These are phyloP conservation scores for Xanthoceras sorbifolium DNA, from an alignment of 345 rosid species.

Conservation along the genomic window DNA sequence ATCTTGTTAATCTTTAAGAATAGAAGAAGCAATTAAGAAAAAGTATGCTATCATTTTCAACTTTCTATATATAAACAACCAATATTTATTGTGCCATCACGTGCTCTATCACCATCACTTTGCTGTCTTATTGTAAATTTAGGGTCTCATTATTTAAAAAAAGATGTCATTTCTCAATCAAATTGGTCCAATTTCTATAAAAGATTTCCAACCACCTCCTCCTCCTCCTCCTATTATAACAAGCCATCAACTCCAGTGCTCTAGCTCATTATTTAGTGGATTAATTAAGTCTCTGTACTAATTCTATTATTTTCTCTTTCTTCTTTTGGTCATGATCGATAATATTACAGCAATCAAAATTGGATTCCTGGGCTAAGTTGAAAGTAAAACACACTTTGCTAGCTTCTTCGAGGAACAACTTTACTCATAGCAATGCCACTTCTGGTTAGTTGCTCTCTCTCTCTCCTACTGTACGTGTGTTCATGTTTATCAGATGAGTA, in stretches of 20 bases:
- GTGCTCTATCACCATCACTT: slow-evolving; percentile 22
- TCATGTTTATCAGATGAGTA: too few species aligned
- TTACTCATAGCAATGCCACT: neutral
- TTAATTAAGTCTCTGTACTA: too few species aligned
- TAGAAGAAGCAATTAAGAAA: neutral
- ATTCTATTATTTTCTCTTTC: too few species aligned
- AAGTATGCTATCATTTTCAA: neutral
- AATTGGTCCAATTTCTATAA: slow-evolving; percentile 14
- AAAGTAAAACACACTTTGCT: too few species aligned
- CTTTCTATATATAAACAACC: neutral
- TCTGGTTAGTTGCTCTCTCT: slow-evolving; percentile 4
- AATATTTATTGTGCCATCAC: slow-evolving; percentile 5
- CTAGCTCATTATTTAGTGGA: too few species aligned
- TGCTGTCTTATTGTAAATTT: slow-evolving; percentile 16
- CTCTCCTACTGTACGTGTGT: neutral
- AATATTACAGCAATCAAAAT: too few species aligned
- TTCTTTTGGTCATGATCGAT: too few species aligned
- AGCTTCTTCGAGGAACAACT: too few species aligned
- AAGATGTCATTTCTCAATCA: slow-evolving; percentile 21
- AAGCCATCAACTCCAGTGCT: too few species aligned
- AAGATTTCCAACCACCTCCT: neutral
- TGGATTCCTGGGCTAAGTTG: too few species aligned
- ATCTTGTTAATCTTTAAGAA: too few species aligned
- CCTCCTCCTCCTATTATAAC: neutral
- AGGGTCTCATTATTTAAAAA: neutral